Evolutionary conservation across 2,329 filamentous ascomycete genomes (phyloP), one percentile per base, ranked within the genome.

Genomic region (Tolypocladium amazonense): DNA sequence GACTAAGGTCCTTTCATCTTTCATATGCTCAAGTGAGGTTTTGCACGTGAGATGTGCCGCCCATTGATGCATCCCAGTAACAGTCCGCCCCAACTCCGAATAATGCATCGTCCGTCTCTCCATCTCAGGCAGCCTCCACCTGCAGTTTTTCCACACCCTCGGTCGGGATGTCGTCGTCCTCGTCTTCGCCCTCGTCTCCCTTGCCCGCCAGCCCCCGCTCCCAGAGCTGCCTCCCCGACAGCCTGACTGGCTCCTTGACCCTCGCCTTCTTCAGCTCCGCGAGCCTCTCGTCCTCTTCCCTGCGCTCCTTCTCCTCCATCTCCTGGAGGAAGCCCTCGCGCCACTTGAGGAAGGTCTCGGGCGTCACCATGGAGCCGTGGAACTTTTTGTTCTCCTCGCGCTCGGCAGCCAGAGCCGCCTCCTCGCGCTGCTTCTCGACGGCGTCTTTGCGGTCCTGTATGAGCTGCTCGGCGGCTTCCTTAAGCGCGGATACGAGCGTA

Each of bases 311-410:
- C 69, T 94, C 92, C 70, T 88, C 87, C 84, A 93, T 87, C 78
- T 97, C 94, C 69, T 81, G 78, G 62, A 85, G 71, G 70, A 97
- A 99, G 12, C 74, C 83, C 45, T 87, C 86, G 59, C 90, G 81
- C 94, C 94, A 99, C 65, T 82, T 84, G 65, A 89, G 70, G 69
- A 97, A 99, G 0, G 86, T 87, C 76, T 96, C 91, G 27, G 85
- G 81, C n/a, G 87, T 97, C 25, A 99, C 94, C 38, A 86, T 81
- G 41, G 90, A 90, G 60, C 94, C 94, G 72, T 96, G 89, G 74
- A 99, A 99, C 75, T 97, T 97, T 68, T 88, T 86, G 73, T 99
- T 99, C 79, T 99, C 94, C 73, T 94, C 92, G 63, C 89, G 86
- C 76, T 99, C 94, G 1, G 82, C 84, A 14, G 79, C 84, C 8